Evolutionary conservation across 2,329 filamentous ascomycete species (phyloP), one percentile per base, ranked within the genome.

Genomic region (Chrysoporthe cubensis): DNA sequence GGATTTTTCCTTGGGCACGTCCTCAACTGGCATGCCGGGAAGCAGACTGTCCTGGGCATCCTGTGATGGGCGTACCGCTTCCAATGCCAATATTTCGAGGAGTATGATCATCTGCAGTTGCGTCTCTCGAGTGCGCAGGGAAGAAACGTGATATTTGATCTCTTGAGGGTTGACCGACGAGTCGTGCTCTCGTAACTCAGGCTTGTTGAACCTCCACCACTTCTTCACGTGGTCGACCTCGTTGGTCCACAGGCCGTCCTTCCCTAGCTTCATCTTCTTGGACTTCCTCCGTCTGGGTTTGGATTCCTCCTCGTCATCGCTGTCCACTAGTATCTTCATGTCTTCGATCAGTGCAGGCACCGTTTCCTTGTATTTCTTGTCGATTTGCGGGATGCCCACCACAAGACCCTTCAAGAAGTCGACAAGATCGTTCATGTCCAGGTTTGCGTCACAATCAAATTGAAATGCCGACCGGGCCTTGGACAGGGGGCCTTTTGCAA

Each of bases 31-130:
- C 18, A 85, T 71, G 1, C 78, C 76, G 0, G 85, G 85, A 32
- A 87, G 75, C 74, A 85, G 80, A 60, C 78, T 81, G 70, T 85
- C 83, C 54, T 76, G 79, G 5, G 73, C 71, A 5, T 82, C 78
- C 6, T 81, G 79, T 1, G 76, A 71, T 2, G 80, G 77, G 40
- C 80, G 80, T 42, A 85, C 73, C 26, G 84, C 83, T 70, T 93
- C 90, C 54, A 96, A 80, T 2, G 91, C 90, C 32, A 94, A 79
- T 18, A 93, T 88, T 74, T 96, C 92, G 6, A 96, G 82, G 63
- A 94, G 89, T 43, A 96, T 76, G 65, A 95, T 93, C 79, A 95
- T 88, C 75, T 96, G 92, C 50, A 94, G 80, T 73, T 94, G 90
- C 0, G 91, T 94, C 79, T 96, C 92, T 68, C 92, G 85, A 34